phyloP scores from a whole-genome alignment of 23 red algal species.

The Pyropia yezoensis region DNA sequence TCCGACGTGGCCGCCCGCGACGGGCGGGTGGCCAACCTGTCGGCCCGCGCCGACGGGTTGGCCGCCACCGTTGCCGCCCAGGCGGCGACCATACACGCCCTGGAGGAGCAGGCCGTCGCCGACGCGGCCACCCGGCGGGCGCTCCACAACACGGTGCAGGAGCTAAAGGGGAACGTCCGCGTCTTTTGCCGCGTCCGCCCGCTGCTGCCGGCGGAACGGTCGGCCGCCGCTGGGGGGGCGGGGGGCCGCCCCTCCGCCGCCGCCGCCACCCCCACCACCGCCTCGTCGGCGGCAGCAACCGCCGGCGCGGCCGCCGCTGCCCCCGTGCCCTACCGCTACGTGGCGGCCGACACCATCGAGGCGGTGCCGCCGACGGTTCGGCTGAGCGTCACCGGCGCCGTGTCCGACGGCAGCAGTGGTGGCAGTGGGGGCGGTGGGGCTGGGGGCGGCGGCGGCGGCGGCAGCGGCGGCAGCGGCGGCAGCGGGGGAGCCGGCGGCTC shows the following conservation, averaged over 20 bases:
- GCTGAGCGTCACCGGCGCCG: neutral
- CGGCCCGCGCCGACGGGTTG: too few relatives aligned
- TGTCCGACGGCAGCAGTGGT: neutral
- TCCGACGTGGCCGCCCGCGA: too few relatives aligned
- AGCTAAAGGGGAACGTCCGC: conserved; percentile 99
- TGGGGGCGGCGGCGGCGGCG: neutral
- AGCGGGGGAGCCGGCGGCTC: neutral
- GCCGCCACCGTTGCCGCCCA: neutral
- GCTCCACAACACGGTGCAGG: conserved; percentile 90
- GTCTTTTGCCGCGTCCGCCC: conserved; percentile 97
- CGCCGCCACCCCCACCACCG: neutral
- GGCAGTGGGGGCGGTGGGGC: neutral
- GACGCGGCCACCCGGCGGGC: conserved; percentile 43
- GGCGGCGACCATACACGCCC: conserved; percentile 5
- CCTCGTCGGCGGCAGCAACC: neutral
- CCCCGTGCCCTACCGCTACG: conserved; percentile 73
- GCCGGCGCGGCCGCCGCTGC: neutral
- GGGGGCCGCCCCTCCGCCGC: too few relatives aligned
- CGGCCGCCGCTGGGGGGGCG: neutral
- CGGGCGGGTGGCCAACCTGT: too few relatives aligned
- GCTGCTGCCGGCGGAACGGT: conserved; percentile 1
- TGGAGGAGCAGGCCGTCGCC: conserved; percentile 57
- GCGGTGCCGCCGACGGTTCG: conserved; percentile 1
- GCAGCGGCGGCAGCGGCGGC: neutral
- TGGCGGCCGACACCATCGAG: conserved; percentile 46